A percentile compares a stretch with the other conserved stretches of the same genome.
phyloP scores from a whole-genome alignment of 164 flowering plant genomes.

The Vitis labrusca region DNA sequence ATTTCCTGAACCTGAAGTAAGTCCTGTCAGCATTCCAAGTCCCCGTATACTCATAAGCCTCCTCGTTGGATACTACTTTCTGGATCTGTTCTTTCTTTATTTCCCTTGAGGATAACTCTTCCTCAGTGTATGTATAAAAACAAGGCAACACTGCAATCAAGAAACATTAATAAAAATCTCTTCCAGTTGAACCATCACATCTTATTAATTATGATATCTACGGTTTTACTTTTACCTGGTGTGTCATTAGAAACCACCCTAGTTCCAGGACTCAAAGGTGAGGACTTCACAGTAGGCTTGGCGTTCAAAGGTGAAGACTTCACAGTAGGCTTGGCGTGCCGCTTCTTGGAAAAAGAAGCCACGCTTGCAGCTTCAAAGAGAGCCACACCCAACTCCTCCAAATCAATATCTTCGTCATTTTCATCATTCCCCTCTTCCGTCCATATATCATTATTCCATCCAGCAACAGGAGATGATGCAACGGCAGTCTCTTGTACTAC shows the following conservation, averaged over 20 bases:
- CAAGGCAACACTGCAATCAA: conserved; percentile 83
- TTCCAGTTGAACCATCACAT: no score
- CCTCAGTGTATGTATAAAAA: conserved; percentile 67
- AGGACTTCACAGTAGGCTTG: conserved; percentile 10
- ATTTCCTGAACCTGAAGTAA: conserved; percentile 88
- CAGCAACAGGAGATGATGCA: conserved; percentile 17
- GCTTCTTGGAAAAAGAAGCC: conserved; percentile 48
- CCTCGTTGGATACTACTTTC: conserved; percentile 72
- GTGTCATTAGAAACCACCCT: conserved; percentile 18
- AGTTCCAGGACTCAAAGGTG: conserved; percentile 7
- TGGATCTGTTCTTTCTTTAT: conserved; percentile 23
- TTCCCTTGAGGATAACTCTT: conserved; percentile 41
- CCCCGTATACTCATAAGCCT: conserved; percentile 80
- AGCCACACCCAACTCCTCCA: conserved; percentile 63
- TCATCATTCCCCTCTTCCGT: conserved; percentile 22
- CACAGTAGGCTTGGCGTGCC: conserved; percentile 11
- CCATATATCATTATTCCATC: conserved; percentile 25
- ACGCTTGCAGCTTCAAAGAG: conserved; percentile 50
- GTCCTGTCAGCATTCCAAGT: conserved; percentile 82
- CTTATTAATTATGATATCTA: no score
- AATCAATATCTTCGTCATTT: conserved; percentile 49
- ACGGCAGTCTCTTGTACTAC: conserved; percentile 4
- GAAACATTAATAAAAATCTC: not conserved
- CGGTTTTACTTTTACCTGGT: conserved; percentile 38
- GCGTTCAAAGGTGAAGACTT: conserved; percentile 17